Evolutionary conservation across 2,329 filamentous ascomycete species (phyloP).

Genomic region (Fusarium nematophilum): DNA sequence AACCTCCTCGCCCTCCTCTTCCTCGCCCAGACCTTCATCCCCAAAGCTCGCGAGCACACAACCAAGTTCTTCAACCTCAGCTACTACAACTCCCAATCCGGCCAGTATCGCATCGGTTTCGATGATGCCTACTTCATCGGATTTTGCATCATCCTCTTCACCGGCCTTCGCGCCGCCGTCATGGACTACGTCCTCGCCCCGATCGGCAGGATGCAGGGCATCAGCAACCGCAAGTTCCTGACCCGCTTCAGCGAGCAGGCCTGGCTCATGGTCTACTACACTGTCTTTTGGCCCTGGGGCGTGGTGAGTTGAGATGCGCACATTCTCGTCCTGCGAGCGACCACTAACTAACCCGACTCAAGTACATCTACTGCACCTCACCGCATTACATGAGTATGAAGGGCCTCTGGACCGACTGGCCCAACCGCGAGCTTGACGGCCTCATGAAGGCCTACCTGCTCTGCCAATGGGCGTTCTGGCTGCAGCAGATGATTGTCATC

Average conservation of each 20-base stretch:
- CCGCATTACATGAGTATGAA: constrained; percentile 81
- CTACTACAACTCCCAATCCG: constrained; percentile 78
- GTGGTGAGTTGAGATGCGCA: constrained; percentile 69
- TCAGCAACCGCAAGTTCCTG: constrained; percentile 79
- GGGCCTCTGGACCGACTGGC: constrained; percentile 88
- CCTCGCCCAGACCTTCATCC: constrained; percentile 84
- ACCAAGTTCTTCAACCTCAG: constrained; percentile 88
- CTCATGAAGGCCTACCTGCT: constrained; percentile 91
- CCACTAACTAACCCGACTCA: constrained; percentile 15
- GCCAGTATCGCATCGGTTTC: constrained; percentile 78
- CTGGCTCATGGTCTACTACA: constrained; percentile 89
- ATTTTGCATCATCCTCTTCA: constrained; percentile 87
- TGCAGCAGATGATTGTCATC: constrained; percentile 94
- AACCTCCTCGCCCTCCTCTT: constrained; percentile 87
- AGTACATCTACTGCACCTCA: constrained; percentile 86
- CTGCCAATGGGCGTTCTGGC: constrained; percentile 89
- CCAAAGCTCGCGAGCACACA: constrained; percentile 81
- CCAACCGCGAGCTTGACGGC: constrained; percentile 77
- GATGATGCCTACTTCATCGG: constrained; percentile 85
- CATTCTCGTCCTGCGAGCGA: background rate
- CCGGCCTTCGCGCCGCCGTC: constrained; percentile 81
- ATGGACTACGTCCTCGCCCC: constrained; percentile 92
- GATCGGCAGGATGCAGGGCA: constrained; percentile 76
- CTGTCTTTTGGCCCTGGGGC: constrained; percentile 83
- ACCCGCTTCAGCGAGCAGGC: constrained; percentile 93